Evolutionary conservation across 2,329 filamentous ascomycete genomes (phyloP).

Genomic region (Gnomoniopsis smithogilvyi): DNA sequence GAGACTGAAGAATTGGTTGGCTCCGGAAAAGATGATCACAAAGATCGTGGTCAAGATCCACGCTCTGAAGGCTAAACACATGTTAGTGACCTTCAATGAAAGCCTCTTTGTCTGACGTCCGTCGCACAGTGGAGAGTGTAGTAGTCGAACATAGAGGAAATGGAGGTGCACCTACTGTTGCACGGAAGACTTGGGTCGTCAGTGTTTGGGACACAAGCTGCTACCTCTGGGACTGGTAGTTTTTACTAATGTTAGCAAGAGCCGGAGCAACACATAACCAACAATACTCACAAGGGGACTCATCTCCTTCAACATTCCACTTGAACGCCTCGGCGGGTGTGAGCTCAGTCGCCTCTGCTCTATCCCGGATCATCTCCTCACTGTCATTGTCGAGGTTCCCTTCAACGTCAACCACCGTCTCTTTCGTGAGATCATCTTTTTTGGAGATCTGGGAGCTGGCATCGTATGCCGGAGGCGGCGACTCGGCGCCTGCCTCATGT

Average conservation of each 20-base stretch:
- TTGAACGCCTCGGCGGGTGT: slow-evolving; percentile 32
- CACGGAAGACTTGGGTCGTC: slow-evolving; percentile 30
- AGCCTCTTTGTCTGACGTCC: background rate
- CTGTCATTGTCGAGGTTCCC: slow-evolving; percentile 14
- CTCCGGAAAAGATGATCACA: slow-evolving; percentile 30
- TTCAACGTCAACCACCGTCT: slow-evolving; percentile 10
- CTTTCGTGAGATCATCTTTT: slow-evolving; percentile 9
- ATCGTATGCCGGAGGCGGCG: slow-evolving; percentile 1
- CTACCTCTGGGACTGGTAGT: slow-evolving; percentile 32
- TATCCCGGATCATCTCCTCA: slow-evolving; percentile 14
- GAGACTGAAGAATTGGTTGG: slow-evolving; percentile 34
- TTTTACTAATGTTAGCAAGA: background rate
- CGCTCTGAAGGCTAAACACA: slow-evolving; percentile 25
- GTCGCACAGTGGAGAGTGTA: too few relatives aligned
- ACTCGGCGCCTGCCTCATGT: slow-evolving; percentile 3
- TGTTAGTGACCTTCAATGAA: background rate
- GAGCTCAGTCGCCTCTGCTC: slow-evolving; percentile 28
- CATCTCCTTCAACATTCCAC: slow-evolving; percentile 34
- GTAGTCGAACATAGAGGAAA: too few relatives aligned
- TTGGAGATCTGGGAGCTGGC: background rate
- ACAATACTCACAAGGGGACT: slow-evolving; percentile 30
- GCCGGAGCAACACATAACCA: background rate
- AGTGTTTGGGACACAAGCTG: slow-evolving; percentile 32
- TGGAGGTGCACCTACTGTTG: slow-evolving; percentile 25
- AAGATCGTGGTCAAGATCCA: slow-evolving; percentile 28